Conservation (phyloP, 176 grass and related monocot species). For the Luzula sylvatica region DNA sequence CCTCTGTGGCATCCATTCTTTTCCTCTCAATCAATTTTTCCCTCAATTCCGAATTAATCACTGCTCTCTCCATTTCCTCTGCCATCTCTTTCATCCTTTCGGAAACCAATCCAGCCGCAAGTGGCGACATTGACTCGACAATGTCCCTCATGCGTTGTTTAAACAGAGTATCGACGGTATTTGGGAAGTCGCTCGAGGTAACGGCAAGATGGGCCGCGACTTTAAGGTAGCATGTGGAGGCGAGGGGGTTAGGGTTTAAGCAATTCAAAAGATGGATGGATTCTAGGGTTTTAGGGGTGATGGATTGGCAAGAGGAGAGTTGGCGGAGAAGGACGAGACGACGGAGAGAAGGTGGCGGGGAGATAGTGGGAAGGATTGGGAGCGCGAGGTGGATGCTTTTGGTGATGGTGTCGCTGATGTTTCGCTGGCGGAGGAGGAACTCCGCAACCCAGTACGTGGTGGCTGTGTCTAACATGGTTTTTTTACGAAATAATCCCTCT, state of each 20-base stretch:
- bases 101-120: not conserved
- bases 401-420: not conserved
- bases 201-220: conserved; percentile 9
- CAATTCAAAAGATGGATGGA: conserved; percentile 1
- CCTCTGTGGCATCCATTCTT: not conserved
- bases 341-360: not conserved
- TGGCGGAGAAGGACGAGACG: conserved; percentile 5
- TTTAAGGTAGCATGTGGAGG: not conserved
- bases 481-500: no score
- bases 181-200: not conserved
- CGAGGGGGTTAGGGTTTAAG: not conserved
- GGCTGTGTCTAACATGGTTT: no score
- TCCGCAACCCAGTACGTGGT: conserved; percentile 4
- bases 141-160: not conserved
- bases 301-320: not conserved
- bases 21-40: not conserved
- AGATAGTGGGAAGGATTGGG: not conserved
- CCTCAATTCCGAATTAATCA: not conserved
- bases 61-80: conserved; percentile 3
- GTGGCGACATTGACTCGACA: not conserved
- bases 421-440: conserved; percentile 18
- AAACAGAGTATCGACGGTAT: not conserved
- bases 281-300: conserved; percentile 2
- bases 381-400: conserved; percentile 2
- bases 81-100: not conserved